Evolutionary conservation across 148 eudicot genomes (phyloP), one percentile per base, ranked within the genome.

Genomic region (Nepenthes mirabilis): DNA sequence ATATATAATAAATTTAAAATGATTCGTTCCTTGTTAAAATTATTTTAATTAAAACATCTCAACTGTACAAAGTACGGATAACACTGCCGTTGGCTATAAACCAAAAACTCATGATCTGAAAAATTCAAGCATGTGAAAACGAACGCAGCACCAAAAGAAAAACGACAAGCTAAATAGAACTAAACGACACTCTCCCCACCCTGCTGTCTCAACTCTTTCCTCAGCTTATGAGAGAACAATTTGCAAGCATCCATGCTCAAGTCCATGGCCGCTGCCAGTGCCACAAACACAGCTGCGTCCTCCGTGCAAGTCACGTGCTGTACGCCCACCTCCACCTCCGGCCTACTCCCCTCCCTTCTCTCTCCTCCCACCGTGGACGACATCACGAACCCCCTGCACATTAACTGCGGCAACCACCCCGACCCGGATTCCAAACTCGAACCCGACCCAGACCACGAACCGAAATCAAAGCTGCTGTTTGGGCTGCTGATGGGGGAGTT

Each of bases 361-460:
- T n/a, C 52, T 49, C 52, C 52, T 49, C 12, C 52, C 11, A n/a
- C 11, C 13, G 52, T 10, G 2, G 96, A 78, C 0, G 98, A 91
- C 96, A 88, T 91, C 69, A 91, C 96, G 58, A 91, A 91, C 37
- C 98, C 98, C 34, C 71, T 64, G 64, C 85, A 85, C 78, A 83
- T 43, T 2, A 83, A 55, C 55, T 84, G 83, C 5, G 80, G 83
- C 59, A 73, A 76, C 13, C 68, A 2, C 13, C 59, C 70, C 0
- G 68, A 35, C 7, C 59, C 51, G 2, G 67, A 64, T 6, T 86
- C 82, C 2, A 73, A 67, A 0, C 82, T 86, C 1, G 94, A 86
- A 6, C 75, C 72, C 5, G 79, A 80, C 4, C 86, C 79, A 0
- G 77, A 65, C 59, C 91, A 87, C 2, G 97, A 86, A 11, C 79